These are phyloP conservation scores for Suillus brevipes DNA, from an alignment of 768 basidiomycete genomes.

Conservation along the genomic window DNA sequence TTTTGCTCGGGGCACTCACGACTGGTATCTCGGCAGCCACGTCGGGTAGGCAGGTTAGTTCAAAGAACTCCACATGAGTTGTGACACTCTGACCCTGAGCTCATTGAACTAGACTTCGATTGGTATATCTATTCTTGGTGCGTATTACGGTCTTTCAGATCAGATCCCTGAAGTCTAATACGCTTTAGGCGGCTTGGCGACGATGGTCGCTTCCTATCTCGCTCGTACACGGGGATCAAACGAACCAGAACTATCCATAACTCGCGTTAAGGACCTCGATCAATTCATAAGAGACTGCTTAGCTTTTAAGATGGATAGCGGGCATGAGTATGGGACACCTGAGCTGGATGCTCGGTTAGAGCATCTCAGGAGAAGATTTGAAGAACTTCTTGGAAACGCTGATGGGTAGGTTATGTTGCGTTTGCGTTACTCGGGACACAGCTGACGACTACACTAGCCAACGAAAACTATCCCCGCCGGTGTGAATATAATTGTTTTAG, in stretches of 20 bases:
- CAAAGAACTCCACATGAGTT: not conserved
- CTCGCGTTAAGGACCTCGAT: conserved; percentile 59
- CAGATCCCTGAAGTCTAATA: not conserved
- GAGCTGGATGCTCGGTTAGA: conserved; percentile 13
- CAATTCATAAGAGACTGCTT: conserved; percentile 63
- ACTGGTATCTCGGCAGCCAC: conserved; percentile 59
- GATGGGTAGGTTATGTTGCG: conserved; percentile 20
- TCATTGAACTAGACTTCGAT: conserved; percentile 33
- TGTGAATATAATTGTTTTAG: conserved; percentile 12
- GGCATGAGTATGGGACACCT: conserved; percentile 30
- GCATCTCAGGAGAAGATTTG: conserved; percentile 24
- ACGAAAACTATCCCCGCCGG: conserved; percentile 19
- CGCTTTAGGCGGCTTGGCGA: conserved; percentile 58
- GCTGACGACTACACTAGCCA: conserved; percentile 16
- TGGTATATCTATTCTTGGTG: conserved; percentile 41
- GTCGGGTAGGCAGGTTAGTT: conserved; percentile 41
- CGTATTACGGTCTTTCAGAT: conserved; percentile 10
- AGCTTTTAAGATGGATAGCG: conserved; percentile 60
- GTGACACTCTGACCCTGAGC: not conserved
- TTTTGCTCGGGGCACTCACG: conserved; percentile 64
- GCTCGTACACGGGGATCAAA: conserved; percentile 68
- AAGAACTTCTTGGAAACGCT: conserved; percentile 29
- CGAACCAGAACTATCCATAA: conserved; percentile 66
- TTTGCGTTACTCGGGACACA: not conserved
- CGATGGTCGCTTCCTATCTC: conserved; percentile 69